Conservation (phyloP, 371 early-diverging fungal genomes). For the Saksenaea oblongispora region DNA sequence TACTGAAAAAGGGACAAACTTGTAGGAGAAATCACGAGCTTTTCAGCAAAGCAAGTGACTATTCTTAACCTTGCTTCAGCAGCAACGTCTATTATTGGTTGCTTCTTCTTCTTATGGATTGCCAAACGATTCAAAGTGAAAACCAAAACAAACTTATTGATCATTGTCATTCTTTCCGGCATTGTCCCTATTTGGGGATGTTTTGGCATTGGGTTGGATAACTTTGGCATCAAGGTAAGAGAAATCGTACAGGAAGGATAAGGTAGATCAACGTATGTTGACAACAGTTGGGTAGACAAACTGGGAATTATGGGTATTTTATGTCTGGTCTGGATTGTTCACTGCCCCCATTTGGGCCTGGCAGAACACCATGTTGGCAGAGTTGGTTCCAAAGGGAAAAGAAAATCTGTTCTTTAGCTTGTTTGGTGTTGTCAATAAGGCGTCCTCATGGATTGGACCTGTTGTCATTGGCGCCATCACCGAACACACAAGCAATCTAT, state of each 20-base stretch:
- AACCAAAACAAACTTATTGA: slow-evolving; percentile 45
- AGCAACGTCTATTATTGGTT: slow-evolving; percentile 49
- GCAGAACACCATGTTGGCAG: slow-evolving; percentile 61
- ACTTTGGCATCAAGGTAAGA: slow-evolving; percentile 40
- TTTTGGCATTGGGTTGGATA: slow-evolving; percentile 45
- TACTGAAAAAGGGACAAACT: slow-evolving; percentile 13
- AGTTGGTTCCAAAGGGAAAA: slow-evolving; percentile 57
- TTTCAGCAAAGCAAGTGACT: slow-evolving; percentile 41
- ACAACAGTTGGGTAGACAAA: slow-evolving; percentile 24
- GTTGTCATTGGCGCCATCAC: slow-evolving; percentile 61
- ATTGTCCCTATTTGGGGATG: slow-evolving; percentile 49
- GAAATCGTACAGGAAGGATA: not conserved
- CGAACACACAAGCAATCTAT: slow-evolving; percentile 46
- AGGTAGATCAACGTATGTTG: slow-evolving; percentile 13
- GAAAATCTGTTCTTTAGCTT: slow-evolving; percentile 65
- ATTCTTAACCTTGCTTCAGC: slow-evolving; percentile 44
- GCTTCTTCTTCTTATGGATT: slow-evolving; percentile 45
- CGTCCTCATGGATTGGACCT: slow-evolving; percentile 64
- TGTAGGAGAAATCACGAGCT: slow-evolving; percentile 30
- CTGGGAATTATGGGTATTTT: slow-evolving; percentile 57
- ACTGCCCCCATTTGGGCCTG: slow-evolving; percentile 62
- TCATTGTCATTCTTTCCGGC: slow-evolving; percentile 33
- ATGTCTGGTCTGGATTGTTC: slow-evolving; percentile 57
- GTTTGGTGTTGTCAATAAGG: slow-evolving; percentile 64
- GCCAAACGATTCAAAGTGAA: slow-evolving; percentile 31